Evolutionary conservation across 192 early-diverging fungal species (phyloP), one percentile per base, ranked within the genome.

Genomic region (Jimgerdemannia lactiflua): DNA sequence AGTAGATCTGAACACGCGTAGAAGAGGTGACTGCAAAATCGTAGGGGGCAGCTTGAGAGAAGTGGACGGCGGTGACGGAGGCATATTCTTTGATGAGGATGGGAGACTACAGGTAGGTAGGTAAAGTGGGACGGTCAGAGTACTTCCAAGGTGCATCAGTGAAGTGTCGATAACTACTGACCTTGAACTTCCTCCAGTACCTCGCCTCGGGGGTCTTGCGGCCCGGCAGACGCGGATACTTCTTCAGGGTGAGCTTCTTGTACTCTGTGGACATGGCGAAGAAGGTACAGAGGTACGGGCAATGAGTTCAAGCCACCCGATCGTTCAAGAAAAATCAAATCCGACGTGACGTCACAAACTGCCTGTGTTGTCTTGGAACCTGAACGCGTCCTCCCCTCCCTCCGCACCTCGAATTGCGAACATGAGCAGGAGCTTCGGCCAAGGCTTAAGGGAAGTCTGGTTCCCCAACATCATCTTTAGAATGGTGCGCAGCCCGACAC

Each of bases 21-120:
- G 95, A 96, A 19, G 93, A 89, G 41, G 98, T 94, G 19, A 97
- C 94, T 6, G 94, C 91, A 78, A 98, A 94, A 78, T 97, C 94
- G 78, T 95, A 84, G 14, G 98, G 96, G 65, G 86, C 84, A 20
- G 88, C 75, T 29, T 90, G 92, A 69, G 90, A 92, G 80, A 97
- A 99, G 78, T 93, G 88, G 8, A 96, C 87, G 43, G 91, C 91
- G 39, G 92, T 90, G 59, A 97, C 89, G 17, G 94, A 88, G 7
- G 92, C 95, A 78, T 90, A 92, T 82, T 97, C 96, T 82, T 95
- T 95, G 80, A 97, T 86, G 3, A 95, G 79, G 70, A 95, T 89
- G 8, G 94, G 95, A n/a, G 91, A 90, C 94, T 96, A 71, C 29
- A 29, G 29, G 29, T 29, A 19, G 70, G 17, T 41, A 78, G n/a